Percentiles rank a stretch among this genome's conserved stretches.
Evolutionary conservation across 2,329 filamentous ascomycete genomes (phyloP).

Genomic region (Colletotrichum magnum): DNA sequence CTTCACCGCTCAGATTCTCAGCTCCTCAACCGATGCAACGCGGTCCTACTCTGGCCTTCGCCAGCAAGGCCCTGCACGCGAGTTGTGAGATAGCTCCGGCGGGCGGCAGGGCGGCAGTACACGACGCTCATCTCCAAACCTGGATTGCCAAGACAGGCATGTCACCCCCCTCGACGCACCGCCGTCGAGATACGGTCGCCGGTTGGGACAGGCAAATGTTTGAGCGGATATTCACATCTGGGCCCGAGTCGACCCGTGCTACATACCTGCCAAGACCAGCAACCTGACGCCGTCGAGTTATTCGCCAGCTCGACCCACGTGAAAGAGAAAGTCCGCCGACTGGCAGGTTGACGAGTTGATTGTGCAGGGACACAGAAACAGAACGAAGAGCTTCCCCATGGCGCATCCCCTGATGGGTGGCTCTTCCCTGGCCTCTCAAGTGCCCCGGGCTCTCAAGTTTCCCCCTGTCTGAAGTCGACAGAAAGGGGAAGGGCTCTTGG

Average conservation of each 20-base stretch:
- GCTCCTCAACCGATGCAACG: conserved; percentile 21
- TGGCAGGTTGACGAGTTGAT: conserved; percentile 14
- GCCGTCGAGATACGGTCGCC: conserved; percentile 9
- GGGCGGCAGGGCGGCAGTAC: background rate
- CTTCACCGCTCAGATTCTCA: conserved; percentile 29
- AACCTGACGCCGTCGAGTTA: background rate
- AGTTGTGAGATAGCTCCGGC: conserved; percentile 31
- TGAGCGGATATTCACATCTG: conserved; percentile 11
- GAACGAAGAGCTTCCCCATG: background rate
- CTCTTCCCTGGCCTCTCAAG: background rate
- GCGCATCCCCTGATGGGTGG: conserved; percentile 6
- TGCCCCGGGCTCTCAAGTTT: conserved; percentile 2
- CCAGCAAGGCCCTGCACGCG: conserved; percentile 28
- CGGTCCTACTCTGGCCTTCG: conserved; percentile 1
- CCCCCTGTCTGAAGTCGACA: conserved; percentile 10
- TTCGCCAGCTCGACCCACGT: conserved; percentile 33
- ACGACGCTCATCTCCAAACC: conserved; percentile 35
- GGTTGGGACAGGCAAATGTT: conserved; percentile 13
- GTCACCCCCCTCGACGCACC: conserved; percentile 20
- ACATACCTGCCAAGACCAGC: conserved; percentile 22
- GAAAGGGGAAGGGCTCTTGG: conserved; percentile 6
- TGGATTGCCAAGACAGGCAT: conserved; percentile 21
- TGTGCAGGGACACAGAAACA: background rate
- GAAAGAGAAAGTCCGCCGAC: conserved; percentile 19
- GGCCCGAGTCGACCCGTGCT: conserved; percentile 24